A percentile compares a stretch with the other conserved stretches of the same genome.
These are phyloP conservation scores for Inga laurina DNA, from an alignment of 306 rosid species.

Conservation along the genomic window DNA sequence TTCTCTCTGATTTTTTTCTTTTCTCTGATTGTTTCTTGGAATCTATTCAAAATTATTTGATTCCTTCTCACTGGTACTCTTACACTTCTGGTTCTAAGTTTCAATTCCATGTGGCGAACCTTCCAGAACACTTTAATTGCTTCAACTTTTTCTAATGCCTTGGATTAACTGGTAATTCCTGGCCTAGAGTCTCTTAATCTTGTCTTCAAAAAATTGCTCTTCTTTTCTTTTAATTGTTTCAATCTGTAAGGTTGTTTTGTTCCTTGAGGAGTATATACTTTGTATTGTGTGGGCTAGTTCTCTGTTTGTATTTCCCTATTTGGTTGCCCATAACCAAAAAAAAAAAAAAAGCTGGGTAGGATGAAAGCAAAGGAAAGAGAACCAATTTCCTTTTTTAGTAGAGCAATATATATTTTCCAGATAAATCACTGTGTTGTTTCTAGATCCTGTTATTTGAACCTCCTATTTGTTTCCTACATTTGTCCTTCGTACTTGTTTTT, in stretches of 20 bases:
- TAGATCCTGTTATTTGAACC: too few species aligned
- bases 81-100: background rate
- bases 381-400: background rate
- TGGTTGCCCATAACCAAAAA: constrained; percentile 35
- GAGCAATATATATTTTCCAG: too few species aligned
- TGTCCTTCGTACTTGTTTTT: too few species aligned
- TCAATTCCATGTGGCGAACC: constrained; percentile 15
- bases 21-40: constrained; percentile 28
- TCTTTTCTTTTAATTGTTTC: constrained; percentile 23
- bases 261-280: constrained; percentile 21
- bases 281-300: constrained; percentile 24
- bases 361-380: constrained; percentile 35
- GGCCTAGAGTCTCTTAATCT: background rate
- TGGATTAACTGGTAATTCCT: constrained; percentile 41
- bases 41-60: constrained; percentile 25
- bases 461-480: too few species aligned
- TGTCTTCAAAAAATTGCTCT: constrained; percentile 30
- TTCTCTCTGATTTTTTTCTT: constrained; percentile 31
- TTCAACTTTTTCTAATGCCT: constrained; percentile 11
- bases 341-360: constrained; percentile 3
- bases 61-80: constrained; percentile 31
- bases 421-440: too few species aligned
- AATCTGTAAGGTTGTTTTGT: constrained; percentile 31
- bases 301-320: constrained; percentile 3
- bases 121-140: constrained; percentile 25